Percentiles rank a stretch among this genome's conserved stretches.
Evolutionary conservation across 805 yeast species (phyloP).

Genomic region (Myxozyma lipomycoides): DNA sequence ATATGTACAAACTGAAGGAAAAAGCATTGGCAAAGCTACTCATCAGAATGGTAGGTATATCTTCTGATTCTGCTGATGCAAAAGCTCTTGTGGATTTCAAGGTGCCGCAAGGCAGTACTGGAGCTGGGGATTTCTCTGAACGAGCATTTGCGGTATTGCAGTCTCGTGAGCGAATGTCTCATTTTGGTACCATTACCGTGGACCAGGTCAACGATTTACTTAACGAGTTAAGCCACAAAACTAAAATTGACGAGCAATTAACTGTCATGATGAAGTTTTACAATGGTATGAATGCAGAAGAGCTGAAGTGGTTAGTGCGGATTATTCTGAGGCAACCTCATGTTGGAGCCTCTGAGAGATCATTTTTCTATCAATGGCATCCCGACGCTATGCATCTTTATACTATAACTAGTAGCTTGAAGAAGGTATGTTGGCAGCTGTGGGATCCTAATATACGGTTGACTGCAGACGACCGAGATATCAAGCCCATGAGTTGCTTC

Average conservation of each 20-base stretch:
- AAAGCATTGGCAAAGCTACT: constrained; percentile 51
- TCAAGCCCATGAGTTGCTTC: constrained; percentile 54
- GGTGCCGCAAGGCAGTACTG: constrained; percentile 37
- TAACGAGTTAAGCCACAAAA: constrained; percentile 42
- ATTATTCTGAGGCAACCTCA: constrained; percentile 51
- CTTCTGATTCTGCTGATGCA: constrained; percentile 60
- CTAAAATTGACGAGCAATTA: constrained; percentile 41
- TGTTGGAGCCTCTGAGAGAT: constrained; percentile 57
- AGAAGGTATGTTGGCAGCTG: constrained; percentile 56
- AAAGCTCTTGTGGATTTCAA: constrained; percentile 49
- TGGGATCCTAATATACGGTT: constrained; percentile 49
- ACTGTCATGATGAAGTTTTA: constrained; percentile 49
- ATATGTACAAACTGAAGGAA: constrained; percentile 61
- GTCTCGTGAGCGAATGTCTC: constrained; percentile 44
- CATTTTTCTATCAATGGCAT: constrained; percentile 63
- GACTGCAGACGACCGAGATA: constrained; percentile 40
- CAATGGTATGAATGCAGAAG: constrained; percentile 53
- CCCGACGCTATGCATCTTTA: constrained; percentile 68
- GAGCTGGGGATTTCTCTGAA: constrained; percentile 47
- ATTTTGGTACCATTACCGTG: constrained; percentile 42
- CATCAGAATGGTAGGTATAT: constrained; percentile 50
- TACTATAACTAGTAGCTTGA: constrained; percentile 61
- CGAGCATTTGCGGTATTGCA: constrained; percentile 49
- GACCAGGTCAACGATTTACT: constrained; percentile 49
- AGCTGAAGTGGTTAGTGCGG: constrained; percentile 64